Conservation (phyloP, 1,139 yeast genomes). For the Pichia sp. region DNA sequence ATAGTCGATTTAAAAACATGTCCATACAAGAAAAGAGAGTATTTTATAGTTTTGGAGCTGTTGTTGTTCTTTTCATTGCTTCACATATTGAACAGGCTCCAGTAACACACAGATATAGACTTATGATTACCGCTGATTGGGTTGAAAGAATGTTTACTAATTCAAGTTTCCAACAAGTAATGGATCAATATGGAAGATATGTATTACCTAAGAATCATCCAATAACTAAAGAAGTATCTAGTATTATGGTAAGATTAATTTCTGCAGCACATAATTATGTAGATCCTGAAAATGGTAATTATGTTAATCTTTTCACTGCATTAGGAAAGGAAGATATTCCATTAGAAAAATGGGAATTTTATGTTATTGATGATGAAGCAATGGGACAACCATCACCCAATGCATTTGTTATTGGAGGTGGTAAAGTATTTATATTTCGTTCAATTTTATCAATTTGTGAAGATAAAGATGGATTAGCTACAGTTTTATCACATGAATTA, state of each 20-base stretch:
- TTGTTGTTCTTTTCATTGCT: conserved; percentile 45
- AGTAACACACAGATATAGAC: conserved; percentile 64
- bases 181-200: conserved; percentile 40
- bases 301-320: conserved; percentile 22
- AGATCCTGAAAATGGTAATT: conserved; percentile 28
- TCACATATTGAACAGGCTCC: conserved; percentile 79
- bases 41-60: conserved; percentile 17
- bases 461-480: conserved; percentile 87
- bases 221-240: conserved; percentile 45
- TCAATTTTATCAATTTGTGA: conserved; percentile 73
- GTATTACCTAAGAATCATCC: conserved; percentile 53
- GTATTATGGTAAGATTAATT: conserved; percentile 61
- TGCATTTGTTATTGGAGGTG: conserved; percentile 94
- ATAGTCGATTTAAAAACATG: conserved; percentile 9
- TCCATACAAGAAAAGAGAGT: conserved; percentile 14
- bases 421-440: conserved; percentile 85
- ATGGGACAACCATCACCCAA: conserved; percentile 59
- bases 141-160: conserved; percentile 66
- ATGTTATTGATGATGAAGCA: conserved; percentile 66
- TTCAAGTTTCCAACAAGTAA: conserved; percentile 55
- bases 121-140: conserved; percentile 67
- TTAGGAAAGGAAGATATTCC: conserved; percentile 23
- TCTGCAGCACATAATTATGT: conserved; percentile 43
- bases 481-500: conserved; percentile 87
- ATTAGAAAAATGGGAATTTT: conserved; percentile 67